Evolutionary conservation across 768 basidiomycete species (phyloP).

Genomic region (Leccinum disarticulatum): DNA sequence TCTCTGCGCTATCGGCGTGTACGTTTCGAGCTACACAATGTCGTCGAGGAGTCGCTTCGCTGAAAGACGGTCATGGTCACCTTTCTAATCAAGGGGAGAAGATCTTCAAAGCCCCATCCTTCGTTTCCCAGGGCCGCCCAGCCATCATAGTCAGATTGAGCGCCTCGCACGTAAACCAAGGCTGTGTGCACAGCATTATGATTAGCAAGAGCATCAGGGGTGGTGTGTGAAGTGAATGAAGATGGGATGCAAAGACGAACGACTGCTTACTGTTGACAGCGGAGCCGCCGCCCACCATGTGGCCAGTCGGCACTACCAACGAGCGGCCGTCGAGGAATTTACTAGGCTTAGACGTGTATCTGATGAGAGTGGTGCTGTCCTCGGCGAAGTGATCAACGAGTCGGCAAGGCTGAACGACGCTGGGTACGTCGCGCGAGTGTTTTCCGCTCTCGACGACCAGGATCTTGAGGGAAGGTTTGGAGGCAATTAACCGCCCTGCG

Average conservation of each 20-base stretch:
- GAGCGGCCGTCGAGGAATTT: conserved; percentile 45
- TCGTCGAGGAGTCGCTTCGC: conserved; percentile 35
- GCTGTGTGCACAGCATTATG: conserved; percentile 16
- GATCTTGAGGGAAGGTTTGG: not conserved
- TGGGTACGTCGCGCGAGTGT: not conserved
- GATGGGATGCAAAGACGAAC: not conserved
- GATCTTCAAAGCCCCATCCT: conserved; percentile 58
- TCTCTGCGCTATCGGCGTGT: conserved; percentile 32
- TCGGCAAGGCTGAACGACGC: not conserved
- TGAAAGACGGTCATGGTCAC: conserved; percentile 26
- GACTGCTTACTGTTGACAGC: conserved; percentile 52
- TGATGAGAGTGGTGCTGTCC: conserved; percentile 42
- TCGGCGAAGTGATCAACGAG: conserved; percentile 9
- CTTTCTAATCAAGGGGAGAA: conserved; percentile 61
- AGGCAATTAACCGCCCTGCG: not conserved
- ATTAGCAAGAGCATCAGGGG: not conserved
- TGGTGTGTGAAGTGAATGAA: not conserved
- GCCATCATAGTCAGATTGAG: conserved; percentile 64
- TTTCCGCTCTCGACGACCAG: not conserved
- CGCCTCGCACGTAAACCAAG: conserved; percentile 56
- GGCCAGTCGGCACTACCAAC: conserved; percentile 43
- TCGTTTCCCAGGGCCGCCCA: conserved; percentile 52
- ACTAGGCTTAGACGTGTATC: conserved; percentile 40
- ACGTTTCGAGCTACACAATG: conserved; percentile 44
- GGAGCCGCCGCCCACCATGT: conserved; percentile 62